Percentiles rank a stretch among this genome's conserved stretches.
Conservation (phyloP, 164 flowering plant genomes). For the Stephania yunnanensis region DNA sequence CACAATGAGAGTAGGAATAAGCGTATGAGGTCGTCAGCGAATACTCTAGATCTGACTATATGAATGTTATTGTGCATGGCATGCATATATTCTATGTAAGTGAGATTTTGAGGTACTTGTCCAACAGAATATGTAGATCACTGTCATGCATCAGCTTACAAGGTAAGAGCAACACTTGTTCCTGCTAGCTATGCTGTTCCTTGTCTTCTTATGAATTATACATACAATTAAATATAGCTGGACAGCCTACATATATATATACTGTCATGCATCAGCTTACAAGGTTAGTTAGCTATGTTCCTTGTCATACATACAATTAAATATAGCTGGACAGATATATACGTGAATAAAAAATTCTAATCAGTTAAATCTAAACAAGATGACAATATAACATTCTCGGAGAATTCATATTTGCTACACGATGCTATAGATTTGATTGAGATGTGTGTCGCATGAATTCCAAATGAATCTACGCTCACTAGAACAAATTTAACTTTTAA, state of each 20-base stretch:
- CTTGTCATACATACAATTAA: no score
- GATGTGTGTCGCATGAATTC: no score
- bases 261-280: conserved; percentile 12
- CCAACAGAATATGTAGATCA: conserved; percentile 15
- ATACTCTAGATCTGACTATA: conserved; percentile 85
- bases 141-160: conserved; percentile 14
- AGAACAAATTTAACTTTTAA: no score
- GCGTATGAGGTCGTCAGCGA: conserved; percentile 28
- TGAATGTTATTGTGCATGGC: conserved; percentile 29
- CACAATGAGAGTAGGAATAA: conserved; percentile 10
- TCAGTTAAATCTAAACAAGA: no score
- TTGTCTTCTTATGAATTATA: not conserved
- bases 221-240: no score
- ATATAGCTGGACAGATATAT: not conserved
- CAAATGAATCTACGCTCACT: no score
- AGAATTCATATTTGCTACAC: no score
- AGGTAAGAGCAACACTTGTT: conserved; percentile 21
- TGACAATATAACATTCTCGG: no score
- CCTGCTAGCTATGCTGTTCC: not conserved
- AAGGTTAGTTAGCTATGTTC: conserved; percentile 6
- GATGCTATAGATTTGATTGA: no score
- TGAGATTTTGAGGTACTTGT: conserved; percentile 74
- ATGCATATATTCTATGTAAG: conserved; percentile 28
- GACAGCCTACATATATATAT: no score
- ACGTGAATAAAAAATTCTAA: no score